These are phyloP conservation scores for Coniella vitis DNA, from an alignment of 2,329 filamentous ascomycete species.

Conservation along the genomic window DNA sequence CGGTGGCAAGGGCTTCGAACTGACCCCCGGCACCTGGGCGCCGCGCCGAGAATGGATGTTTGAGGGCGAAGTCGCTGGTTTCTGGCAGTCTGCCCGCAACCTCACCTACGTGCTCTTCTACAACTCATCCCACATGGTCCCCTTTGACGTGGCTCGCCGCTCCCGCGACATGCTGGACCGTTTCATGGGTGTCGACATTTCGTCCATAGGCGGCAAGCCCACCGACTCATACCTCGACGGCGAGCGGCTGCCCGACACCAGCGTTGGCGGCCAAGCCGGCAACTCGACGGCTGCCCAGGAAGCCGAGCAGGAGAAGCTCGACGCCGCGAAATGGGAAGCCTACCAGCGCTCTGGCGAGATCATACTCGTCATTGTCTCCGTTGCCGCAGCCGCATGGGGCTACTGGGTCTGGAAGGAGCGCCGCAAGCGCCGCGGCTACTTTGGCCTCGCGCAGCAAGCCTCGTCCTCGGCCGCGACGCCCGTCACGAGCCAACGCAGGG, in stretches of 20 bases:
- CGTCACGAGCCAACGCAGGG: constrained; percentile 24
- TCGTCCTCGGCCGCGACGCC: constrained; percentile 31
- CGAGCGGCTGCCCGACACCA: constrained; percentile 71
- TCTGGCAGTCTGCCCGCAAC: constrained; percentile 92
- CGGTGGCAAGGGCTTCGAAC: constrained; percentile 83
- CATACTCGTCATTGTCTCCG: constrained; percentile 72
- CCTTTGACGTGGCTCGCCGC: constrained; percentile 82
- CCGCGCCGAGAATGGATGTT: constrained; percentile 93
- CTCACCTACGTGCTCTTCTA: constrained; percentile 93
- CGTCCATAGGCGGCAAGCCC: constrained; percentile 73
- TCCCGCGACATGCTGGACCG: constrained; percentile 95
- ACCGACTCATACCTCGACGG: constrained; percentile 78
- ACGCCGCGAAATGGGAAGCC: constrained; percentile 80
- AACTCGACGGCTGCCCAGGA: constrained; percentile 56
- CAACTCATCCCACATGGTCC: constrained; percentile 97
- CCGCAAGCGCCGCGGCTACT: constrained; percentile 45
- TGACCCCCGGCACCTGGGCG: constrained; percentile 79
- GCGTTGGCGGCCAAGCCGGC: constrained; percentile 60
- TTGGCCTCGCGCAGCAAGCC: constrained; percentile 34
- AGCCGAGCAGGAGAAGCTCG: constrained; percentile 63
- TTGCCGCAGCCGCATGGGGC: constrained; percentile 69
- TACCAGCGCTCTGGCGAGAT: constrained; percentile 85
- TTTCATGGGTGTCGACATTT: constrained; percentile 90
- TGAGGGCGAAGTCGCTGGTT: constrained; percentile 78
- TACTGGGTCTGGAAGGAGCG: constrained; percentile 61